phyloP scores from a whole-genome alignment of 306 rosid genomes.

The Corylus avellana region DNA sequence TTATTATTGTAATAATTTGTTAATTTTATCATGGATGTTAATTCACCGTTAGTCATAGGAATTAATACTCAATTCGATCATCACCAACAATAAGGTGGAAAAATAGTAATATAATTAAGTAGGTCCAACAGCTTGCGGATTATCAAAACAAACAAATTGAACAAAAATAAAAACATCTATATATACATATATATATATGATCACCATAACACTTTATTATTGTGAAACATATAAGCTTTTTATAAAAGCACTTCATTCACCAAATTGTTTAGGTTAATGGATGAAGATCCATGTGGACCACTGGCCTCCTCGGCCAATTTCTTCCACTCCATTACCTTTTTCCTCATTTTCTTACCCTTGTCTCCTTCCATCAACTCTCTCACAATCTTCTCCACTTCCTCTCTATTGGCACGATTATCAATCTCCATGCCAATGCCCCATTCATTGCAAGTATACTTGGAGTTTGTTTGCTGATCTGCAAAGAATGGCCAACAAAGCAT shows the following conservation, averaged over 20 bases:
- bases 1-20: too few relatives aligned
- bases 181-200: too few relatives aligned
- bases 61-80: too few relatives aligned
- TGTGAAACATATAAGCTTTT: not conserved
- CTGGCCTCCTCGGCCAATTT: not conserved
- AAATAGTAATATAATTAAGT: too few relatives aligned
- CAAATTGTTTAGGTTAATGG: not conserved
- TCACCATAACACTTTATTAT: too few relatives aligned
- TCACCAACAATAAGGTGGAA: too few relatives aligned
- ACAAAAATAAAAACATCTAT: too few relatives aligned
- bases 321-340: conserved; percentile 2
- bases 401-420: not conserved
- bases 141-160: too few relatives aligned
- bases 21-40: too few relatives aligned
- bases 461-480: not conserved
- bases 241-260: not conserved
- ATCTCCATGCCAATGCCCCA: conserved; percentile 1
- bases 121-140: too few relatives aligned
- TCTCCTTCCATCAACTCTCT: conserved; percentile 4
- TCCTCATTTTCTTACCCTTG: not conserved
- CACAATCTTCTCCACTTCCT: not conserved
- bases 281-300: not conserved
- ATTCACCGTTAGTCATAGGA: too few relatives aligned
- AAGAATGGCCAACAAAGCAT: not conserved
- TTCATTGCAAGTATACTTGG: not conserved